phyloP scores from a whole-genome alignment of 2,329 filamentous ascomycete species.

The Pyricularia sp. region DNA sequence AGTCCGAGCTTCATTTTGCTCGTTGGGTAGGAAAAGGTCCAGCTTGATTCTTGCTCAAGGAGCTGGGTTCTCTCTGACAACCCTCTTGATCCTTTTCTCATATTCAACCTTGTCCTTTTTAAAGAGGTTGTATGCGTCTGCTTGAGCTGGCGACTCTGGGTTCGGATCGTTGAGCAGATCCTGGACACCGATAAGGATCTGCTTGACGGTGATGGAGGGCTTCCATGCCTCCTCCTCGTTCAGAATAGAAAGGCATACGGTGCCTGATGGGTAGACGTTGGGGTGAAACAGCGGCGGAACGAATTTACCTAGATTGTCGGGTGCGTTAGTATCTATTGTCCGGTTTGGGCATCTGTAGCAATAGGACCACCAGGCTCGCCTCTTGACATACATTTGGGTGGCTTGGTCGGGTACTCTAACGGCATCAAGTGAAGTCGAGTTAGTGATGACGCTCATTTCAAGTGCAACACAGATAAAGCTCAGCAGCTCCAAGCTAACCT shows the following conservation, averaged over 20 bases:
- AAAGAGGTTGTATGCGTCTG: conserved; percentile 92
- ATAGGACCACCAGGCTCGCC: not conserved
- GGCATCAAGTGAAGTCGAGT: not conserved
- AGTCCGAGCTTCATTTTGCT: not conserved
- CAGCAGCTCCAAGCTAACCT: conserved; percentile 41
- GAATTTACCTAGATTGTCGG: conserved; percentile 66
- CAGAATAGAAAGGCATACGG: conserved; percentile 89
- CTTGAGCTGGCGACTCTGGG: conserved; percentile 90
- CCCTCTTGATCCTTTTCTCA: conserved; percentile 72
- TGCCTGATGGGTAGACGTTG: conserved; percentile 96
- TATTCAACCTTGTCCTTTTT: conserved; percentile 83
- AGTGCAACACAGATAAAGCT: too few species aligned
- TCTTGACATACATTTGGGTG: conserved; percentile 77
- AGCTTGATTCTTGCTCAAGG: conserved; percentile 28
- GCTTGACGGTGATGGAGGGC: conserved; percentile 95
- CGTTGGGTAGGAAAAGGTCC: not conserved
- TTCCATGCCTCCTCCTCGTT: conserved; percentile 99
- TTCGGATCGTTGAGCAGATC: conserved; percentile 94
- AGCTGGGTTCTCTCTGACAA: conserved; percentile 81
- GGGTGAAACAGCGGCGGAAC: conserved; percentile 91
- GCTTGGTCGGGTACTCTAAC: conserved; percentile 93
- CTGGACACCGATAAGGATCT: conserved; percentile 92
- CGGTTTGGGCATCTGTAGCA: not conserved
- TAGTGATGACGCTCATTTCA: not conserved
- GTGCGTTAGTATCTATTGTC: not conserved